phyloP scores from a whole-genome alignment of 208 protist species.

The Leishmania mexicana region DNA sequence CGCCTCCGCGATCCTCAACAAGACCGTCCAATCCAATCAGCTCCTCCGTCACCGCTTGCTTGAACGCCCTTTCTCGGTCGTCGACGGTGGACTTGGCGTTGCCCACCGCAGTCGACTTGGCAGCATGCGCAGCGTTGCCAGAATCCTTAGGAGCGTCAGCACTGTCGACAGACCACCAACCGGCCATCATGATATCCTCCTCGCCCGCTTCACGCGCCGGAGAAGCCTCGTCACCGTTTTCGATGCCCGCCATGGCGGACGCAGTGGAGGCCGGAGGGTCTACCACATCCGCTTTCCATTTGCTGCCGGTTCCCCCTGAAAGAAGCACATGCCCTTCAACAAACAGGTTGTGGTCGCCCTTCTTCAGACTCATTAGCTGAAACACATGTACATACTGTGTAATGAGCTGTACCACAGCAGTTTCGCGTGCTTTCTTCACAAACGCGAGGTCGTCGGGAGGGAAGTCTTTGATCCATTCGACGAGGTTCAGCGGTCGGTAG shows the following conservation, averaged over 20 bases:
- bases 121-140: not conserved
- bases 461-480: conserved; percentile 81
- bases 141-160: too few relatives aligned
- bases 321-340: conserved; percentile 27
- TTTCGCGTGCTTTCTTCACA: conserved; percentile 59
- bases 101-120: not conserved
- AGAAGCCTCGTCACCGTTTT: not conserved
- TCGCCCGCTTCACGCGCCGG: not conserved
- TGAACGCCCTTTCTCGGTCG: conserved; percentile 5
- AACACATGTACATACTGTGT: conserved; percentile 67
- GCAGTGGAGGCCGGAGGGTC: not conserved
- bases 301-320: not conserved
- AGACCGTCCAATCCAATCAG: conserved; percentile 29
- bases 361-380: conserved; percentile 63
- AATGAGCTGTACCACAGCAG: conserved; percentile 47
- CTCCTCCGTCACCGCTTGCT: conserved; percentile 28
- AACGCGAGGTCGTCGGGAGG: conserved; percentile 52
- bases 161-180: conserved; percentile 6
- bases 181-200: not conserved
- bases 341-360: conserved; percentile 58
- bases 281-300: not conserved
- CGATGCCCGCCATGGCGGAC: not conserved
- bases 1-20: not conserved
- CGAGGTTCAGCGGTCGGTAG: conserved; percentile 47
- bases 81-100: not conserved